A percentile compares a stretch with the other conserved stretches of the same genome.
These are phyloP conservation scores for Aspergillus sp. DNA, from an alignment of 2,329 filamentous ascomycete genomes.

Conservation along the genomic window DNA sequence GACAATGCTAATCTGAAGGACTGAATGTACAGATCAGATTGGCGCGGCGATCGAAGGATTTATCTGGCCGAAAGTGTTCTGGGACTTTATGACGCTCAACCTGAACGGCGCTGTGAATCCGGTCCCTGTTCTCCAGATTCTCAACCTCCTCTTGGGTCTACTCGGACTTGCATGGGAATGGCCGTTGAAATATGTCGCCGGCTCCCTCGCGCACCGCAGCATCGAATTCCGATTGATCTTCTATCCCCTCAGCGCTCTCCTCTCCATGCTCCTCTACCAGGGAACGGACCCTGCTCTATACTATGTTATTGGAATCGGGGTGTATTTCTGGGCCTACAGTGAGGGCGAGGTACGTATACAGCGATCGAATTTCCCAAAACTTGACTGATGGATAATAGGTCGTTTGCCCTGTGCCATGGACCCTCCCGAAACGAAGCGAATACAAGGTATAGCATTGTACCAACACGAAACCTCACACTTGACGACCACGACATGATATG, in stretches of 20 bases:
- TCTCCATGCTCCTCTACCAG: conserved; percentile 81
- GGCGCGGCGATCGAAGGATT: conserved; percentile 80
- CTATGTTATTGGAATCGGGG: conserved; percentile 78
- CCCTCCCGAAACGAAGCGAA: conserved; percentile 54
- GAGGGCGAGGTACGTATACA: conserved; percentile 81
- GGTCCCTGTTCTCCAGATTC: conserved; percentile 81
- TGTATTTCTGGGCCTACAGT: conserved; percentile 97
- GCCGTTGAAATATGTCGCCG: conserved; percentile 77
- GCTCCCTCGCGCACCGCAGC: conserved; percentile 76
- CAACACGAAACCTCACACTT: not conserved
- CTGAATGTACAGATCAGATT: conserved; percentile 71
- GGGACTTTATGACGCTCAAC: conserved; percentile 91
- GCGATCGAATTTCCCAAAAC: not conserved
- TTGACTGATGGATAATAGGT: conserved; percentile 48
- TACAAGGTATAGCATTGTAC: conserved; percentile 30
- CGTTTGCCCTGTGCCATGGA: conserved; percentile 70
- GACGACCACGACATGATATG: conserved; percentile 2
- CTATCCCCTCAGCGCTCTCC: conserved; percentile 75
- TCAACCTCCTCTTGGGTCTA: conserved; percentile 83
- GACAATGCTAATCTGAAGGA: conserved; percentile 20
- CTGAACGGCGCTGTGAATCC: conserved; percentile 85
- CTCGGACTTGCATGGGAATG: conserved; percentile 85
- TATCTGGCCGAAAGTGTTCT: conserved; percentile 99
- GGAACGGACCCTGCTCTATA: conserved; percentile 90
- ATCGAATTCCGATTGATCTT: conserved; percentile 83